Conservation (phyloP, 352 stramenopile genomes). For the Phytophthora vignae region DNA sequence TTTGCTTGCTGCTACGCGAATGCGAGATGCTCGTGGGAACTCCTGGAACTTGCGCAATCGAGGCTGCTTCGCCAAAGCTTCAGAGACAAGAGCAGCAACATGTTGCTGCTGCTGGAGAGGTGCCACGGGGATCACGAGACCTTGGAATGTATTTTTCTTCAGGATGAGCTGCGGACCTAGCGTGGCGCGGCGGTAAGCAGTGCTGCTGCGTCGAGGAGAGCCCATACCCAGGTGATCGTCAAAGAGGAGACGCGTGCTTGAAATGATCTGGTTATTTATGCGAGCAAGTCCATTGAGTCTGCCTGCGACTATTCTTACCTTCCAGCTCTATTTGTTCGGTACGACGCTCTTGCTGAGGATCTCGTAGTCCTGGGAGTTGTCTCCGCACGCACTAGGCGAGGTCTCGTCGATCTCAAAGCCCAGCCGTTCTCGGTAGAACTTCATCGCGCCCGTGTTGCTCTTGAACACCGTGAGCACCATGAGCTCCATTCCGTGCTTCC, state of each 20-base stretch:
- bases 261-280: constrained; percentile 25
- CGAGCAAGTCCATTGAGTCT: not conserved
- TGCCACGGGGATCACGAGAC: constrained; percentile 57
- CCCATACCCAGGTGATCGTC: constrained; percentile 16
- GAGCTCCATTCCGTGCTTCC: constrained; percentile 85
- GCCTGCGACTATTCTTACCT: constrained; percentile 23
- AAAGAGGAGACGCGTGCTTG: not conserved
- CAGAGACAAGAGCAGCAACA: constrained; percentile 22
- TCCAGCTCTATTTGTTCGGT: constrained; percentile 25
- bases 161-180: constrained; percentile 62
- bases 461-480: constrained; percentile 96
- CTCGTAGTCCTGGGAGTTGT: constrained; percentile 82
- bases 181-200: constrained; percentile 33
- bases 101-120: constrained; percentile 28
- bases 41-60: constrained; percentile 56
- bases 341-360: constrained; percentile 82
- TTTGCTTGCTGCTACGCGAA: constrained; percentile 32
- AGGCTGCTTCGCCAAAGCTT: constrained; percentile 42
- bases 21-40: constrained; percentile 57
- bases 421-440: constrained; percentile 91
- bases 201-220: constrained; percentile 22
- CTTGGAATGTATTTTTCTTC: constrained; percentile 81
- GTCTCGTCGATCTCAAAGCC: constrained; percentile 91
- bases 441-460: constrained; percentile 82
- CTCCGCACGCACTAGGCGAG: constrained; percentile 85